phyloP scores from a whole-genome alignment of 371 early-diverging fungal species.

The Mucor piriformis region DNA sequence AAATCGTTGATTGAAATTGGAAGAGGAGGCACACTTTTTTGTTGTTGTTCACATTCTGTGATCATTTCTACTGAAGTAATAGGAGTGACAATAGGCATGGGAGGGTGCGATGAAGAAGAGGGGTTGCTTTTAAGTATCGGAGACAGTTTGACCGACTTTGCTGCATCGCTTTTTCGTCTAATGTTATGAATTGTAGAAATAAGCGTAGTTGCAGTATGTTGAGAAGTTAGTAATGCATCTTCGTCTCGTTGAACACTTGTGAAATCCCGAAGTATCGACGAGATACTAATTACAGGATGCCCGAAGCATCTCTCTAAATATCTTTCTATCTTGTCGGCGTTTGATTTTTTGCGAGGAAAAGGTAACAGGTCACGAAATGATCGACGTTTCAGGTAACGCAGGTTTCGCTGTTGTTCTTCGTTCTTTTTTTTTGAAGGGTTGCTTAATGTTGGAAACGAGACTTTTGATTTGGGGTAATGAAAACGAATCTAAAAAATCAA shows the following conservation, averaged over 20 bases:
- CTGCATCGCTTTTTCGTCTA: neutral
- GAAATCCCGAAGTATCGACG: constrained; percentile 48
- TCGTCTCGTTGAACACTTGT: constrained; percentile 50
- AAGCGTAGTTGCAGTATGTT: constrained; percentile 15
- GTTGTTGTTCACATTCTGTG: neutral
- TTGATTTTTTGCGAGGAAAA: constrained; percentile 32
- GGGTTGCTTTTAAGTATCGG: neutral
- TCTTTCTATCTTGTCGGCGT: constrained; percentile 48
- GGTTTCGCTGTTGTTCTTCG: constrained; percentile 1
- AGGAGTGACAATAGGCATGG: neutral
- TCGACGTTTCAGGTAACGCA: constrained; percentile 26
- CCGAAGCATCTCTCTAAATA: constrained; percentile 47
- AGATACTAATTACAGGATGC: constrained; percentile 43
- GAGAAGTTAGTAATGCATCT: constrained; percentile 25
- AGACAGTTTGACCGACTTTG: neutral
- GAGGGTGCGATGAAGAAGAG: neutral
- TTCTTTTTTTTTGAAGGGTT: constrained; percentile 26
- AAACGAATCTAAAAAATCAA: constrained; percentile 28
- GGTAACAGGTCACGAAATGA: constrained; percentile 34
- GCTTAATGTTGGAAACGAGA: constrained; percentile 41
- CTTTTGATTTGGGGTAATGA: constrained; percentile 46
- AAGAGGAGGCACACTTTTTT: neutral
- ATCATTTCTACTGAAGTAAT: neutral
- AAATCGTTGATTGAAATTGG: constrained; percentile 40
- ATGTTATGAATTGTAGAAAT: neutral